These are phyloP conservation scores for Leishmania tarentolae DNA, from an alignment of 208 protist genomes.

Conservation along the genomic window DNA sequence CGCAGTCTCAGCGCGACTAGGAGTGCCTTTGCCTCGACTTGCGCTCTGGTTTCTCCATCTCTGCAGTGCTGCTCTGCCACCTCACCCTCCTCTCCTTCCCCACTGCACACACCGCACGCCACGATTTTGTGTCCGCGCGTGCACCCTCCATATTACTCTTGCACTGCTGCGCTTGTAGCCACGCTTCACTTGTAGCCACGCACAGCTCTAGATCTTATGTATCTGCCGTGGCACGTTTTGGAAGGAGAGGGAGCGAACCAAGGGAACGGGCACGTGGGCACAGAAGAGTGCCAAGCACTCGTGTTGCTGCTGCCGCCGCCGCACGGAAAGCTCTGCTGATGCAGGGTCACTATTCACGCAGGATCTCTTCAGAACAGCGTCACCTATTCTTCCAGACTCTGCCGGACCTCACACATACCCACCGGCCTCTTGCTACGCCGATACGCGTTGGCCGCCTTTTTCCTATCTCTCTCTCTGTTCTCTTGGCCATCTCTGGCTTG, in stretches of 20 bases:
- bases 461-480: background rate
- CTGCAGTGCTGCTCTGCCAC: background rate
- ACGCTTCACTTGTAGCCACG: background rate
- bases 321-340: background rate
- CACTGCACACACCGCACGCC: background rate
- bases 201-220: background rate
- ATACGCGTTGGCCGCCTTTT: background rate
- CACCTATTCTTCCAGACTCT: background rate
- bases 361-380: background rate
- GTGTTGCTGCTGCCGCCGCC: background rate
- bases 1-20: background rate
- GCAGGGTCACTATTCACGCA: background rate
- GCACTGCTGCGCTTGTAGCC: background rate
- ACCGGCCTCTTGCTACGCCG: background rate
- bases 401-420: background rate
- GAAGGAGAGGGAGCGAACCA: background rate
- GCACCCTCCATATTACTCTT: background rate
- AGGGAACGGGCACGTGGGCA: background rate
- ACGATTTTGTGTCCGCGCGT: background rate
- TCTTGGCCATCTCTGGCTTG: background rate
- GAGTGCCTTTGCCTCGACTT: background rate
- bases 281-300: background rate
- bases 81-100: background rate
- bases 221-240: background rate
- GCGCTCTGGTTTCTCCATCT: background rate